These are phyloP conservation scores for Testicularia cyperi DNA, from an alignment of 1,284 basidiomycete genomes.

Conservation along the genomic window DNA sequence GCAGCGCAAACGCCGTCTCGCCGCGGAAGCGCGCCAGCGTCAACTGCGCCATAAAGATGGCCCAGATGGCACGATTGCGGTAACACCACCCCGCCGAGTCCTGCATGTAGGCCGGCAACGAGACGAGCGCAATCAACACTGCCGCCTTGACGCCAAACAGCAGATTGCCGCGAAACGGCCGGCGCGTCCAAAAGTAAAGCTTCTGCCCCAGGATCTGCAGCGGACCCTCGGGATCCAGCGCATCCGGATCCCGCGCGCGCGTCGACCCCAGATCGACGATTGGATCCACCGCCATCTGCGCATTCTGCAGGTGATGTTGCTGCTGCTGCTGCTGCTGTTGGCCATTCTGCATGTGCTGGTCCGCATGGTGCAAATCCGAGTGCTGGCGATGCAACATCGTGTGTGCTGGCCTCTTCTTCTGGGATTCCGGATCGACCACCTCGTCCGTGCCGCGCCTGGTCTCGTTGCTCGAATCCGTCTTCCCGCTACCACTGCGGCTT, in stretches of 20 bases:
- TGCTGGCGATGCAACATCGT: too few relatives aligned
- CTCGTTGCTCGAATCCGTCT: neutral
- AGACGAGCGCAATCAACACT: conserved; percentile 65
- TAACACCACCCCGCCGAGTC: conserved; percentile 52
- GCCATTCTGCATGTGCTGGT: too few relatives aligned
- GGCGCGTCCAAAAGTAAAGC: conserved; percentile 18
- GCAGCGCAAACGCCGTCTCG: conserved; percentile 50
- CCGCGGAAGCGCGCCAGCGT: conserved; percentile 50
- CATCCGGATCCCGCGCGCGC: conserved; percentile 71
- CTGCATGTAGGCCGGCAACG: conserved; percentile 45
- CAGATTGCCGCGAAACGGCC: conserved; percentile 57
- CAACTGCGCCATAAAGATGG: conserved; percentile 57
- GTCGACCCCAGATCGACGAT: conserved; percentile 63
- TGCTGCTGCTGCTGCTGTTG: too few relatives aligned
- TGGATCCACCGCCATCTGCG: conserved; percentile 2
- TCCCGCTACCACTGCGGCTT: conserved; percentile 5
- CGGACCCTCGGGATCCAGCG: conserved; percentile 66
- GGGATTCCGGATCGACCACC: neutral
- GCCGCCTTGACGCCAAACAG: conserved; percentile 80
- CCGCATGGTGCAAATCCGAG: too few relatives aligned
- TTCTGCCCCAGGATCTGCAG: conserved; percentile 42
- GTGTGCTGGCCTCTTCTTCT: too few relatives aligned
- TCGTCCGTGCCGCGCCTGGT: neutral
- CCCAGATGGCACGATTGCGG: conserved; percentile 53
- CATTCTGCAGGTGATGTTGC: neutral